Conservation (phyloP, 371 early-diverging fungal species). For the Haplosporangium sp. region DNA sequence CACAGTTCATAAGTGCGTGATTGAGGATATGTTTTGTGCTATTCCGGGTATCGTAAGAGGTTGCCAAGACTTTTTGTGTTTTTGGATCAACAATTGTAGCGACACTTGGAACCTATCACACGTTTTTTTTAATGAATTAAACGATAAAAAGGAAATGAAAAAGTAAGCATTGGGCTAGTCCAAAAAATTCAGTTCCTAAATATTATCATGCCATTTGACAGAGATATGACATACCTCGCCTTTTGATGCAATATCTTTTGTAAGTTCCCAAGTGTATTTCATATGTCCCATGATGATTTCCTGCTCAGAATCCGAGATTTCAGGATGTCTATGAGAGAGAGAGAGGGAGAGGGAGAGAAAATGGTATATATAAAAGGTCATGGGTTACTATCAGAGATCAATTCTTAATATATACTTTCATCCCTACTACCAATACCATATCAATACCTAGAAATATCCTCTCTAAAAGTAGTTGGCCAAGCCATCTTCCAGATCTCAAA, state of each 20-base stretch:
- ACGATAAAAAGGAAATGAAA: too few relatives aligned
- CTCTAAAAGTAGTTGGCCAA: slow-evolving; percentile 73
- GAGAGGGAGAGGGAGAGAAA: not conserved
- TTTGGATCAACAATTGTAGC: slow-evolving; percentile 66
- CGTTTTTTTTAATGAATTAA: not conserved
- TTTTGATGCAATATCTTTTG: slow-evolving; percentile 26
- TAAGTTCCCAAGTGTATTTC: slow-evolving; percentile 45
- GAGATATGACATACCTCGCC: slow-evolving; percentile 30
- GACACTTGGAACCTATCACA: slow-evolving; percentile 43
- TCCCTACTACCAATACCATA: not conserved
- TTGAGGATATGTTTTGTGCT: slow-evolving; percentile 63
- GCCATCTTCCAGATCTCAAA: slow-evolving; percentile 69
- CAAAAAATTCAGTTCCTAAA: too few relatives aligned
- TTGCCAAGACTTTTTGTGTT: slow-evolving; percentile 58
- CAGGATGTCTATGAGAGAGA: slow-evolving; percentile 56
- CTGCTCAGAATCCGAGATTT: slow-evolving; percentile 59
- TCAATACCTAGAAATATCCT: slow-evolving; percentile 62
- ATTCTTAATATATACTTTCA: too few relatives aligned
- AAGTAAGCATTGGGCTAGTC: too few relatives aligned
- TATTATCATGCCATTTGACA: not conserved
- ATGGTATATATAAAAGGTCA: not conserved
- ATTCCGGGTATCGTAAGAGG: slow-evolving; percentile 61
- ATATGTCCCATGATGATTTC: slow-evolving; percentile 58
- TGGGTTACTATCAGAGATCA: not conserved
- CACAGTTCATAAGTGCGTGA: slow-evolving; percentile 74